Percentiles rank a stretch among this genome's conserved stretches.
Conservation (phyloP, 352 stramenopile species). For the Elongisporangium anandrum region DNA sequence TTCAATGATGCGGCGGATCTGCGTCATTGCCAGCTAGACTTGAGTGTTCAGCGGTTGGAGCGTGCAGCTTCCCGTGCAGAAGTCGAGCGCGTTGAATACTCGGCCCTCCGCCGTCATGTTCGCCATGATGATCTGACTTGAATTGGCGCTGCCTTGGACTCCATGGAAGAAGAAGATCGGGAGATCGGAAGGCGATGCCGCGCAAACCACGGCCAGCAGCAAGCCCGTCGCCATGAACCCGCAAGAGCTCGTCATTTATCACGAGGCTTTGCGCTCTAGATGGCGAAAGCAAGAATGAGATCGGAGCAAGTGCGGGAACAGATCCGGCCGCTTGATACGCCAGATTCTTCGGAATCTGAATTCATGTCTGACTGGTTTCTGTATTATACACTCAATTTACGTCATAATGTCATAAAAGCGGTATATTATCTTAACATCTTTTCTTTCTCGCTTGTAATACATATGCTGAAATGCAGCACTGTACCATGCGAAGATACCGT, state of each 20-base stretch:
- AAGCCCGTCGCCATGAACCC: not conserved
- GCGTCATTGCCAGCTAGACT: slow-evolving; percentile 23
- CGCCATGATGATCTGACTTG: slow-evolving; percentile 12
- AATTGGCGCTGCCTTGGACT: slow-evolving; percentile 7
- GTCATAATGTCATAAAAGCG: not conserved
- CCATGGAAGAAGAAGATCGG: slow-evolving; percentile 45
- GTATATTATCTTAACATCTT: not conserved
- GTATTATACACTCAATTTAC: no score
- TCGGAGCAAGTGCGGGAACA: not conserved
- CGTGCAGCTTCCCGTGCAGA: slow-evolving; percentile 25
- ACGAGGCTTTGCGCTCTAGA: not conserved
- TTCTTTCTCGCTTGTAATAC: no score
- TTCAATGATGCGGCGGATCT: slow-evolving; percentile 19
- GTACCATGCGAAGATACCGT: no score
- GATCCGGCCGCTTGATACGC: not conserved
- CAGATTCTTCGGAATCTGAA: not conserved
- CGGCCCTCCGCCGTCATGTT: slow-evolving; percentile 25
- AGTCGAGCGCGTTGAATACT: slow-evolving; percentile 21
- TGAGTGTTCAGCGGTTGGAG: slow-evolving; percentile 19
- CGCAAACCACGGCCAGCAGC: not conserved
- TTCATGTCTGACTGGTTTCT: no score
- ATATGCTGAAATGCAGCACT: no score
- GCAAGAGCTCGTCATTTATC: not conserved
- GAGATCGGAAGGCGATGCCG: slow-evolving; percentile 9
- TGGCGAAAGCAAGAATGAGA: not conserved